These are phyloP conservation scores for Termitomyces sp. DNA, from an alignment of 1,284 basidiomycete genomes.

Conservation along the genomic window DNA sequence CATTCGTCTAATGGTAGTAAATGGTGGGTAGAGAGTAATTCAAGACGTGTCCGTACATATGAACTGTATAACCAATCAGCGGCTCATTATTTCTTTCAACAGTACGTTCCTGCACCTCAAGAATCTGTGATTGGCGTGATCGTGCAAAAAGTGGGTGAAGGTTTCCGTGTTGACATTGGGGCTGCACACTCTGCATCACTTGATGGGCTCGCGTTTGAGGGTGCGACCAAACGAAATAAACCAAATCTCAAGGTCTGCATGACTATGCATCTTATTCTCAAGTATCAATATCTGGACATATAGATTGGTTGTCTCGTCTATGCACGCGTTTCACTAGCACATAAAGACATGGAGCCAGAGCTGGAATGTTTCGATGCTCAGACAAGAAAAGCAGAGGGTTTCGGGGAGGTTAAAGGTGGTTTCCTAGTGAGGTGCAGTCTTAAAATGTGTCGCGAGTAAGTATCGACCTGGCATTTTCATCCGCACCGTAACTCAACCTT, in stretches of 20 bases:
- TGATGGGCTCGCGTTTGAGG: conserved; percentile 81
- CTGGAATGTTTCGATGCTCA: conserved; percentile 85
- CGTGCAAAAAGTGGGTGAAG: conserved; percentile 67
- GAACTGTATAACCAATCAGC: neutral
- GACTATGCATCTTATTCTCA: neutral
- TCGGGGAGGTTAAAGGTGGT: conserved; percentile 78
- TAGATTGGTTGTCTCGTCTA: conserved; percentile 80
- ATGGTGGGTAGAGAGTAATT: conserved; percentile 81
- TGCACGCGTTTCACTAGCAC: conserved; percentile 78
- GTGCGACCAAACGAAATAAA: conserved; percentile 78
- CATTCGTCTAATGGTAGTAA: conserved; percentile 66
- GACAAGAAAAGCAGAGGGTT: conserved; percentile 77
- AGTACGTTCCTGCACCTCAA: conserved; percentile 83
- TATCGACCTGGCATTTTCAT: neutral
- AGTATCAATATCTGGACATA: neutral
- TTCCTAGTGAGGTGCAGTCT: conserved; percentile 73
- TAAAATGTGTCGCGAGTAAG: conserved; percentile 73
- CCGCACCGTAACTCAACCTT: neutral
- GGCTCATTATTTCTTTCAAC: conserved; percentile 10
- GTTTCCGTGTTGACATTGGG: conserved; percentile 81
- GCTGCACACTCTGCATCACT: conserved; percentile 70
- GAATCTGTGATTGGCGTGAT: conserved; percentile 78
- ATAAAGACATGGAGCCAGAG: conserved; percentile 88
- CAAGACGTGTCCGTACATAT: conserved; percentile 54
- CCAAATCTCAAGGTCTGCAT: conserved; percentile 72